phyloP scores from a whole-genome alignment of 2,329 filamentous ascomycete species.

The Diaporthe citrichinensis region DNA sequence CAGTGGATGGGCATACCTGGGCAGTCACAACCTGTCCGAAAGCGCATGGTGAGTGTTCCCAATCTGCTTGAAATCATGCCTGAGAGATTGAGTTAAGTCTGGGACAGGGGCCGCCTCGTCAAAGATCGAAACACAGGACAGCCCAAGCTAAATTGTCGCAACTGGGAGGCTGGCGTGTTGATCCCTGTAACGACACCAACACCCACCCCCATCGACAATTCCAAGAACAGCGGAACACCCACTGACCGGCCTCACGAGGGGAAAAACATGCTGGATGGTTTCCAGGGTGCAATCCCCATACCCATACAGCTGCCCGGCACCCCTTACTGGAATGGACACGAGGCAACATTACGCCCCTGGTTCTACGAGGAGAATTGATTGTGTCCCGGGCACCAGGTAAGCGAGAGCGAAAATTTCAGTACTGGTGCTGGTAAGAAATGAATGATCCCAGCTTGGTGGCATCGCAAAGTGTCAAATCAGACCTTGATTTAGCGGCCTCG shows the following conservation, averaged over 20 bases:
- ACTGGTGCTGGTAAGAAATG: neutral
- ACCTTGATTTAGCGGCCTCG: neutral
- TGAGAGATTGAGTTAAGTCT: constrained; percentile 29
- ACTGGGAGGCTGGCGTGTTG: constrained; percentile 96
- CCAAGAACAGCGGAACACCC: constrained; percentile 13
- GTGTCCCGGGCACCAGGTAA: neutral
- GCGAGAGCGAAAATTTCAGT: constrained; percentile 14
- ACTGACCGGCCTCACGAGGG: constrained; percentile 11
- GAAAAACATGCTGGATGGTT: constrained; percentile 57
- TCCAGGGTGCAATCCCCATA: constrained; percentile 70
- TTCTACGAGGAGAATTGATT: constrained; percentile 49
- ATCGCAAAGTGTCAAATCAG: neutral
- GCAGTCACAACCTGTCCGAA: constrained; percentile 92
- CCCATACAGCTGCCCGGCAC: constrained; percentile 74
- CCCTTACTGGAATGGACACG: constrained; percentile 56
- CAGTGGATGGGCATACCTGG: constrained; percentile 84
- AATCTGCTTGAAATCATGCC: constrained; percentile 35
- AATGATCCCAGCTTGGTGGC: neutral
- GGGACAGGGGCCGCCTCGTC: constrained; percentile 73
- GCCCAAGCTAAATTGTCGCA: constrained; percentile 85
- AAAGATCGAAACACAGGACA: constrained; percentile 76
- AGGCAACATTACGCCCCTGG: constrained; percentile 55
- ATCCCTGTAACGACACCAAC: constrained; percentile 66
- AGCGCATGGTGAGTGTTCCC: constrained; percentile 81
- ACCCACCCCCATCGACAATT: constrained; percentile 36